Conservation (phyloP, 208 protist genomes). For the Leptomonas pyrrhocoris region DNA sequence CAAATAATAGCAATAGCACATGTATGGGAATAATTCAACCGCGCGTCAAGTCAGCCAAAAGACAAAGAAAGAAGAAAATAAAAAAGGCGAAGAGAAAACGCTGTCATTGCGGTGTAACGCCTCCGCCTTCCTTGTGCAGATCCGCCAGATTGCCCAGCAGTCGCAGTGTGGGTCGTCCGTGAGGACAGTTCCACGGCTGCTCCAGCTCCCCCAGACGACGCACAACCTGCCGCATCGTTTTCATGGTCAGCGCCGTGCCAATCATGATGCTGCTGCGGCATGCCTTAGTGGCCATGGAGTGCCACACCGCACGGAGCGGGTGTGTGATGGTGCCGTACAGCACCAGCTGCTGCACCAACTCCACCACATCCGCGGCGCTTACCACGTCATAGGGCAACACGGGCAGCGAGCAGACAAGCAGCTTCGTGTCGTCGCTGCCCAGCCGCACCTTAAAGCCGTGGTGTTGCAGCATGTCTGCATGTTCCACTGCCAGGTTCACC, state of each 20-base stretch:
- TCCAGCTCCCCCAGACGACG: slow-evolving; percentile 72
- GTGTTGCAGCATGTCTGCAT: slow-evolving; percentile 56
- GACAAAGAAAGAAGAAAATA: neutral
- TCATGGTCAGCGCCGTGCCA: slow-evolving; percentile 73
- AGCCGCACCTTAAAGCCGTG: slow-evolving; percentile 90
- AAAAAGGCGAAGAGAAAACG: neutral
- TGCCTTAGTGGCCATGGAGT: slow-evolving; percentile 93
- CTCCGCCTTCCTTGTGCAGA: slow-evolving; percentile 8
- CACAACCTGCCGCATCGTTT: slow-evolving; percentile 86
- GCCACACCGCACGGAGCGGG: slow-evolving; percentile 82
- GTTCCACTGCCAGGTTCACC: slow-evolving; percentile 79
- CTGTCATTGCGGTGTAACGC: neutral
- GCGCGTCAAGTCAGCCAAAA: neutral
- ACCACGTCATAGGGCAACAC: slow-evolving; percentile 89
- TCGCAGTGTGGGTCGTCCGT: slow-evolving; percentile 92
- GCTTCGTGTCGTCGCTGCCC: slow-evolving; percentile 54
- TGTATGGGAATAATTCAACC: neutral
- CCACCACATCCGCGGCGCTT: slow-evolving; percentile 79
- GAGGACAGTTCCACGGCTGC: slow-evolving; percentile 95
- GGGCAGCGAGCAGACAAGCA: slow-evolving; percentile 82
- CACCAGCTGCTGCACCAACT: slow-evolving; percentile 85
- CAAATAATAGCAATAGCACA: neutral
- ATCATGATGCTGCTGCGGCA: slow-evolving; percentile 95
- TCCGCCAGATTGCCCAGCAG: slow-evolving; percentile 52
- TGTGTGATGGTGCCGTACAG: slow-evolving; percentile 61